Evolutionary conservation across 805 yeast species (phyloP), one percentile per base, ranked within the genome.

Genomic region (Naumovozyma castellii): DNA sequence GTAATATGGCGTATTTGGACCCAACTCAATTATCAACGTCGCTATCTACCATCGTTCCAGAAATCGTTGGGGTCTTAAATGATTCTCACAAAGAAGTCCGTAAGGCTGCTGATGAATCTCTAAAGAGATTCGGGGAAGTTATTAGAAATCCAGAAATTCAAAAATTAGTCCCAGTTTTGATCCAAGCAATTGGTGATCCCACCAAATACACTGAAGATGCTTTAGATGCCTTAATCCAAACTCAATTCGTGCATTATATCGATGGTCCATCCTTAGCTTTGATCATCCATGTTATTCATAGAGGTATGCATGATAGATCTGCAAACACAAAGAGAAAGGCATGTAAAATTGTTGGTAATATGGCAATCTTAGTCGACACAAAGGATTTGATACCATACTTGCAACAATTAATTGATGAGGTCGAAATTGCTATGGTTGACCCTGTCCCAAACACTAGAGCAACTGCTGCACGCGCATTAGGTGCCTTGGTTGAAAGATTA

Each of bases 371-470:
- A 53, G 96, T 94, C 14, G 97, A 90, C 53, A 71, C 85, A 14
- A 76, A 74, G 49, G 98, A 92, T 59, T 69, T 92, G 44, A 63
- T 76, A 38, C 97, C 96, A 18, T 92, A 92, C 63, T 67, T 92
- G 53, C 73, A 78, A 17, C 75, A 78, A 33, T 69, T 92, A 50
- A 80, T 90, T 34, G 71, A 77, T 9, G 96, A 87, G 51, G 73
- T 92, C 44, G 95, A 92, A 60, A 70, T 75, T 33, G 94, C 97
- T 4, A 90, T 92, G 95, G 96, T 94, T 37, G 99, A 92, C 52
- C 98, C 98, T 1, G 98, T 92, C 38, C 95, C 97, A 25, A 84
- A 79, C 32, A 92, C 99, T 0, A 78, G 97, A 59, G 94, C 97
- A 1, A 92, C 96, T 16, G 97, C 97, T 18, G 88, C 97, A 16